Percentiles rank a stretch among this genome's conserved stretches.
These are phyloP conservation scores for Pichia sp. DNA, from an alignment of 1,139 yeast species.

Conservation along the genomic window DNA sequence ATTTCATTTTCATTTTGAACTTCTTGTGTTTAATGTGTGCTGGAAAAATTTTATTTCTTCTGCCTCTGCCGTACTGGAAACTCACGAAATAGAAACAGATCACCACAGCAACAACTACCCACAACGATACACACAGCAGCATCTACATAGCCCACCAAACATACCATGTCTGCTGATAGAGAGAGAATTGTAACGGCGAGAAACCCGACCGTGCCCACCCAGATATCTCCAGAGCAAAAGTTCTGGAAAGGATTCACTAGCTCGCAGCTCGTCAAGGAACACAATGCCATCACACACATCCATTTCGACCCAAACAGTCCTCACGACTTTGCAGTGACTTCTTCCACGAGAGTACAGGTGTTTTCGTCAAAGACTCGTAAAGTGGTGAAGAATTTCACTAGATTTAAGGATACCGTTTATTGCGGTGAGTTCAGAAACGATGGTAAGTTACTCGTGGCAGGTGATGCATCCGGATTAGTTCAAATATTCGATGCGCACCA, in stretches of 20 bases:
- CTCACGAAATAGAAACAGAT: too few relatives aligned
- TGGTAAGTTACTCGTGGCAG: conserved; percentile 78
- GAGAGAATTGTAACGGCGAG: conserved; percentile 63
- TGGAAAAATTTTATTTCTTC: not conserved
- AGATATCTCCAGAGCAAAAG: conserved; percentile 88
- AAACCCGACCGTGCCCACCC: conserved; percentile 72
- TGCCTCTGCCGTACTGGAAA: too few relatives aligned
- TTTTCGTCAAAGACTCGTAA: conserved; percentile 91
- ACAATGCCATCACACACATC: conserved; percentile 83
- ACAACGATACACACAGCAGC: too few relatives aligned
- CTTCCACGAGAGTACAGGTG: conserved; percentile 86
- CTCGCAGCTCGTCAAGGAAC: conserved; percentile 89
- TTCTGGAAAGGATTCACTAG: conserved; percentile 86
- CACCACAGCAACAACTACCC: too few relatives aligned
- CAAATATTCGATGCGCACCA: conserved; percentile 70
- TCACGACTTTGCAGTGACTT: conserved; percentile 89
- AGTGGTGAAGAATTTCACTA: conserved; percentile 78
- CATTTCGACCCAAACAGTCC: conserved; percentile 83
- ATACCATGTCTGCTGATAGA: conserved; percentile 73
- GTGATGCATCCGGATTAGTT: conserved; percentile 83
- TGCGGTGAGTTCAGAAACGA: conserved; percentile 78
- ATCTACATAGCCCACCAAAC: too few relatives aligned
- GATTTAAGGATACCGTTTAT: conserved; percentile 89
- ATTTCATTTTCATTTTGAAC: too few relatives aligned
- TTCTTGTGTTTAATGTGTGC: too few relatives aligned